phyloP scores from a whole-genome alignment of 257 asterid genomes.

The Mentha longifolia region DNA sequence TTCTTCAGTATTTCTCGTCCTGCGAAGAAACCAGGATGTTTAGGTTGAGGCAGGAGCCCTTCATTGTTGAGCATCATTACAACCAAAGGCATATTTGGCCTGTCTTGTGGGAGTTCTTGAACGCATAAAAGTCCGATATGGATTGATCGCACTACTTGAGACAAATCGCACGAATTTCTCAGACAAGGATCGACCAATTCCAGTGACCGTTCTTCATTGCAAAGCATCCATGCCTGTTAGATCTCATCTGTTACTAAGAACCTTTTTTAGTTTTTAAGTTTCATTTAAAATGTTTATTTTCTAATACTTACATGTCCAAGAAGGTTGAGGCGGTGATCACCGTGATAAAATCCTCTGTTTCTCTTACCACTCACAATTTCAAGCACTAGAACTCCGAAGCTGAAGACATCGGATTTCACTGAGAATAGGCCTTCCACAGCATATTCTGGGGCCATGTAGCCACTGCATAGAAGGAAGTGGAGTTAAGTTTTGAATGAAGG shows the following conservation, averaged over 20 bases:
- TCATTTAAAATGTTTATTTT: background rate
- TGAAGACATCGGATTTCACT: slow-evolving; percentile 43
- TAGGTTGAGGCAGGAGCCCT: slow-evolving; percentile 1
- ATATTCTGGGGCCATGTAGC: slow-evolving; percentile 47
- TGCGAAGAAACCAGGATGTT: slow-evolving; percentile 21
- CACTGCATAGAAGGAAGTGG: slow-evolving; percentile 19
- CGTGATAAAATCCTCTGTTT: slow-evolving; percentile 32
- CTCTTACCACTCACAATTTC: slow-evolving; percentile 41
- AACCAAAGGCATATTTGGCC: slow-evolving; percentile 25
- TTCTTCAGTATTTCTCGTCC: background rate
- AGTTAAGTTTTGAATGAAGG: too few species aligned
- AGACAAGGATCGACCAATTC: slow-evolving; percentile 10
- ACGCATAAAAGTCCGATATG: slow-evolving; percentile 16
- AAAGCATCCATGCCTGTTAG: slow-evolving; percentile 24
- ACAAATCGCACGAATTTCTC: background rate
- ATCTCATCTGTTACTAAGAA: background rate
- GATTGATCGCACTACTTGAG: slow-evolving; percentile 7
- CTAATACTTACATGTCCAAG: slow-evolving; percentile 43
- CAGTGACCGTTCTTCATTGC: background rate
- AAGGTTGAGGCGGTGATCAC: slow-evolving; percentile 35
- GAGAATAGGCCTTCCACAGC: slow-evolving; percentile 36
- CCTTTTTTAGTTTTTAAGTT: background rate
- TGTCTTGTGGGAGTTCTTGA: slow-evolving; percentile 10
- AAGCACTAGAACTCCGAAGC: slow-evolving; percentile 41
- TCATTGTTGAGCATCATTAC: background rate